Base-by-base conservation (phyloP, 495 filamentous ascomycete genomes). In the Penicillium coprophilum region DNA sequence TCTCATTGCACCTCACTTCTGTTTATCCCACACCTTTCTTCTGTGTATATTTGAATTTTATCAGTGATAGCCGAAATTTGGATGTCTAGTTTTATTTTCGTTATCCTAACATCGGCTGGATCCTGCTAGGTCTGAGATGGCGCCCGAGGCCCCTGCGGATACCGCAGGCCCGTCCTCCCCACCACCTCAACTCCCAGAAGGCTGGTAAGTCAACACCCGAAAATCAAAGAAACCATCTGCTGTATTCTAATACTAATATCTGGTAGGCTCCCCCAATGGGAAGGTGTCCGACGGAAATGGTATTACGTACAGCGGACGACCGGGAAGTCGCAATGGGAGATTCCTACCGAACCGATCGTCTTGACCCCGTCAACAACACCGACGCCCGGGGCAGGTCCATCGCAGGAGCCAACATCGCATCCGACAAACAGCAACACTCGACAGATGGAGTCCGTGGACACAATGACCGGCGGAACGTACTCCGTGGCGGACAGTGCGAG, bases 261-360 rank as follows among this genome's bases (percentile, higher is more conserved):
- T 24, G 30, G 36, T 38, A 83, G 80, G 80, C 88, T 92, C 57
- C 86, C 89, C 19, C 89, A 93, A 70, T 92, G 89, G 88, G 89
- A 93, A 66, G 86, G 83, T 46, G 66, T 77, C 43, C 84, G 80
- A 49, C 82, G 83, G 43, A 85, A 87, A 65, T 93, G 91, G 72
- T 93, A 93, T 68, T 93, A 81, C 65, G 89, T 93, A 30, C 86
- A 91, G 61, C 76, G 89, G 36, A 81, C 85, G 40, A 92, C 87
- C 3, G 88, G 87, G 21, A 75, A 84, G 24, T 89, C 86, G 43
- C 87, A 88, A 70, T 93, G 89, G 89, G 86, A 91, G 4, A 79
- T 87, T 13, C 89, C 89, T 21, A 89, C 84, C 19, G 76, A 86
- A 51, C 77, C 86, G 36, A 84, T 73, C 19, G 51, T 68, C 24